These are phyloP conservation scores for Plasmopara muralis DNA, from an alignment of 352 stramenopile species.

Conservation along the genomic window DNA sequence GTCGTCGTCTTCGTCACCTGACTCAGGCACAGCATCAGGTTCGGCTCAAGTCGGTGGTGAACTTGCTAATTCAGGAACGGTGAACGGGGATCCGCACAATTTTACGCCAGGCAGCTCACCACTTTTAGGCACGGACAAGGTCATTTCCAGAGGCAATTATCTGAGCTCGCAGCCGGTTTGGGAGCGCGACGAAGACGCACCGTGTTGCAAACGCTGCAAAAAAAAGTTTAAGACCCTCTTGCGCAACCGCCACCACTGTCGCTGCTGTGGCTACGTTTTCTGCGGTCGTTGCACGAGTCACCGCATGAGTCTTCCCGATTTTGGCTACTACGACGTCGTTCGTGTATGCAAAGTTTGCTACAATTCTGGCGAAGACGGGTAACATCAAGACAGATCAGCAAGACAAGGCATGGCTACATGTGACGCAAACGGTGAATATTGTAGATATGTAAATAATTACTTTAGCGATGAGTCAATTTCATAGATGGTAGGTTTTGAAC, in stretches of 20 bases:
- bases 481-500: no score
- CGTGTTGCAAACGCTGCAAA: conserved; percentile 84
- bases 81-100: conserved; percentile 22
- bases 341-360: conserved; percentile 78
- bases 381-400: conserved; percentile 5
- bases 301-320: conserved; percentile 82
- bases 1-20: conserved; percentile 27
- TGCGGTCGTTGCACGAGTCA: conserved; percentile 73
- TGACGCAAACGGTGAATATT: conserved; percentile 2
- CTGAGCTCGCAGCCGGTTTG: conserved; percentile 75
- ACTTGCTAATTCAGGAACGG: conserved; percentile 14
- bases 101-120: conserved; percentile 60
- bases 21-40: conserved; percentile 22
- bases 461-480: neutral
- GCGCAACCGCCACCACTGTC: conserved; percentile 75
- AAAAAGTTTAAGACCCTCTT: conserved; percentile 86
- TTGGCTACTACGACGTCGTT: conserved; percentile 84
- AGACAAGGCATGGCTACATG: neutral
- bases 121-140: conserved; percentile 55
- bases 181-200: conserved; percentile 74
- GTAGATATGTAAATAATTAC: conserved; percentile 10
- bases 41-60: conserved; percentile 22
- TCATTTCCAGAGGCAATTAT: conserved; percentile 58
- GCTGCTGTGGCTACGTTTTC: conserved; percentile 83
- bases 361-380: conserved; percentile 64